Base-by-base conservation (phyloP, 2,329 filamentous ascomycete species). In the Cladophialophora chaetospira region DNA sequence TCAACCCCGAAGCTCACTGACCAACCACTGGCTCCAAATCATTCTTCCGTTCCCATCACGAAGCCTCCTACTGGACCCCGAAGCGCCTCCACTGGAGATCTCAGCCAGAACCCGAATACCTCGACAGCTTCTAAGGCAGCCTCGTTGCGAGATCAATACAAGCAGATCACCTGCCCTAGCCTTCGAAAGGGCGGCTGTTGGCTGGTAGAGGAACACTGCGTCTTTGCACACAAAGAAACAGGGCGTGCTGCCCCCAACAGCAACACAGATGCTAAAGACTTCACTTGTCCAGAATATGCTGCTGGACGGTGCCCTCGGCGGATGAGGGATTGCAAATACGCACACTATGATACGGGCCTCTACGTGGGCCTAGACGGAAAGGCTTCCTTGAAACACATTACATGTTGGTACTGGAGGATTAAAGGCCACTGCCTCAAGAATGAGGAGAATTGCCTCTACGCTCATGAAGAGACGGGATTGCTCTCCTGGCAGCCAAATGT, bases 301-400 rank as follows among this genome's bases (percentile, higher is more conserved):
- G 15, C 31, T 5, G 42, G 46, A 8, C n/a, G n/a, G 5, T 64
- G 58, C 48, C 13, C 15, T 17, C 42, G 15, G 10, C 10, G 15
- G 3, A 23, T 26, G 28, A n/a, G 23, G 13, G 47, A 51, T 9
- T 57, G 54, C 21, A 21, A 17, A 9, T 58, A 35, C 31, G 38
- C 57, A 5, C 63, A 65, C 40, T 17, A 47, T 6, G 51, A 62
- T 19, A 65, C 63, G 19, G 58, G 61, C n/a, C 45, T 57, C 19
- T 46, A 60, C 21, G 35, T 63, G 4, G 50, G 47, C n/a, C n/a
- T 23, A 11, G 43, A 62, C 35, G 15, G 48, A 2, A 54, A 40
- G 25, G 40, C 53, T 15, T 48, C n/a, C 10, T 45, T 28, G 4
- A 61, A 60, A 36, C 61, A 63, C 31, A 54, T 62, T 26, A 63